phyloP scores from a whole-genome alignment of 257 asterid genomes.

The Solanum stenotomum region DNA sequence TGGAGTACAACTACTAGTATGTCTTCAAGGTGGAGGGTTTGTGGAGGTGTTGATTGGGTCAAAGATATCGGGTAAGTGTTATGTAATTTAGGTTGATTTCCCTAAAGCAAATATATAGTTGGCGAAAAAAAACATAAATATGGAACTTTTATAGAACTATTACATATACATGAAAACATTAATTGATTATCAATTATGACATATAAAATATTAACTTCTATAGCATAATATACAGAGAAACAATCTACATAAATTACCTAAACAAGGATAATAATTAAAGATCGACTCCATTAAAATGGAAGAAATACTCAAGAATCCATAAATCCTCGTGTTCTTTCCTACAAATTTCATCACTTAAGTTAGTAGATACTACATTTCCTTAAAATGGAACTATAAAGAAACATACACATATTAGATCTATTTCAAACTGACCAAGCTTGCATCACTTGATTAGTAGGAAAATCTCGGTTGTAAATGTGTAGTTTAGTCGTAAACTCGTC shows the following conservation, averaged over 20 bases:
- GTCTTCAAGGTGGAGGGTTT: neutral
- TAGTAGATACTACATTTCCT: neutral
- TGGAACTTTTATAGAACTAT: no score
- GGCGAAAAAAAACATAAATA: no score
- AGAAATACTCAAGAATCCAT: neutral
- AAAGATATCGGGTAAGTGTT: no score
- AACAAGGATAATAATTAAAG: no score
- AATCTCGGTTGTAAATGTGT: neutral
- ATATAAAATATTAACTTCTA: no score
- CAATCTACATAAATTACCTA: no score
- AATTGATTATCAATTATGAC: no score
- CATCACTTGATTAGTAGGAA: neutral
- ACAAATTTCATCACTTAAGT: neutral
- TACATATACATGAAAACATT: no score
- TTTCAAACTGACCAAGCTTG: neutral
- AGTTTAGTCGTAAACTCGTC: neutral
- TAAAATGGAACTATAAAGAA: neutral
- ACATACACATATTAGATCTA: neutral
- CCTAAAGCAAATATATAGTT: no score
- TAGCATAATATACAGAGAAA: no score
- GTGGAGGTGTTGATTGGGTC: neutral
- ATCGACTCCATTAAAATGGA: neutral
- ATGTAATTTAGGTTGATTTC: no score
- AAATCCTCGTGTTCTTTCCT: neutral
- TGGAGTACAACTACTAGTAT: neutral